Conservation (phyloP, 139 green algal genomes). For the Chlamydomonas eustigma region DNA sequence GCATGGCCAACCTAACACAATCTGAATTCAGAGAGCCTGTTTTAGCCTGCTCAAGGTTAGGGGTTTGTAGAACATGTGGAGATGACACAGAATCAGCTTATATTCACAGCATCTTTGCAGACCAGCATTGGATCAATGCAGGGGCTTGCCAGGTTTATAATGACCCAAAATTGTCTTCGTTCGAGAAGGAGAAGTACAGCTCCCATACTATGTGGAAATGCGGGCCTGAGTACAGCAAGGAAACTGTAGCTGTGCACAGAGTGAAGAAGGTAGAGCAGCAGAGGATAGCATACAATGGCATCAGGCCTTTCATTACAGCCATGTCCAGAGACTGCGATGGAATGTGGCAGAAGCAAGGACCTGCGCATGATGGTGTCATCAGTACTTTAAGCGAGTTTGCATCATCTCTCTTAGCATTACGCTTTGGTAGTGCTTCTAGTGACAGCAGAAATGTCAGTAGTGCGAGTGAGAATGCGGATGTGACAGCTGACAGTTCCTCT, state of each 20-base stretch:
- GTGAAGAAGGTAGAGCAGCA: background rate
- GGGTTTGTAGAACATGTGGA: background rate
- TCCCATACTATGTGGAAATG: background rate
- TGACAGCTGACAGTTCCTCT: too few relatives aligned
- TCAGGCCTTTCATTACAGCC: background rate
- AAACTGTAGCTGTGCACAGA: background rate
- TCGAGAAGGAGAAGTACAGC: too few relatives aligned
- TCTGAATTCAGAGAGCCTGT: background rate
- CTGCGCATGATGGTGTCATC: too few relatives aligned
- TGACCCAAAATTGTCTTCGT: too few relatives aligned
- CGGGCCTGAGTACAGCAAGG: background rate
- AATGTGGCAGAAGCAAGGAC: too few relatives aligned
- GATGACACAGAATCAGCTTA: background rate
- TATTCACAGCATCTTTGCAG: background rate
- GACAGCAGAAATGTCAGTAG: too few relatives aligned
- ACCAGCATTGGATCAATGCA: background rate
- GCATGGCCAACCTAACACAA: background rate
- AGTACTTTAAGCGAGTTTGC: too few relatives aligned
- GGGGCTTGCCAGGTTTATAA: background rate
- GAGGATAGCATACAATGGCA: background rate
- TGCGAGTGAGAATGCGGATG: too few relatives aligned
- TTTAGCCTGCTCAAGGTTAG: background rate
- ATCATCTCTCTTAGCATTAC: too few relatives aligned
- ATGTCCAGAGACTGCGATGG: background rate
- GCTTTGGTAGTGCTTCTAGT: too few relatives aligned